Conservation (phyloP, 441 rosid genomes). For the Eugenia klotzschiana region DNA sequence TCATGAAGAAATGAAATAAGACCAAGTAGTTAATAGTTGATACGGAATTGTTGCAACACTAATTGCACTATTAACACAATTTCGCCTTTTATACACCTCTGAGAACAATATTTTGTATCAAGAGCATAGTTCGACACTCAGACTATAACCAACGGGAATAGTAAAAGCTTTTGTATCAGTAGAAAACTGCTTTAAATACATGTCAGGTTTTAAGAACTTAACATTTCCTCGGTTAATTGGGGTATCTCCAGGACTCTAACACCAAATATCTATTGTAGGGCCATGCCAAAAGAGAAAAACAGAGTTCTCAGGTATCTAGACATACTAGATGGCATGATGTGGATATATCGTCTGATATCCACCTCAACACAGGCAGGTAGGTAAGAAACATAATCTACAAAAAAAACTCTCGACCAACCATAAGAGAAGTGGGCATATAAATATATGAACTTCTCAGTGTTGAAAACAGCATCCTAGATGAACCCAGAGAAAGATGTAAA, state of each 20-base stretch:
- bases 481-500: not conserved
- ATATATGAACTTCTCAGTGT: not conserved
- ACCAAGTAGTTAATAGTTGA: not conserved
- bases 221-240: not conserved
- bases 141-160: not conserved
- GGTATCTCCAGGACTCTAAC: not conserved
- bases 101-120: not conserved
- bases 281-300: not conserved
- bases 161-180: not conserved
- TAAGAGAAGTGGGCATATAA: not conserved
- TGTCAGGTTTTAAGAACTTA: not conserved
- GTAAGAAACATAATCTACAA: not conserved
- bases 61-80: not conserved
- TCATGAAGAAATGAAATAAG: not conserved
- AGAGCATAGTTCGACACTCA: not conserved
- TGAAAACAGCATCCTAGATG: not conserved
- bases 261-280: not conserved
- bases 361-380: not conserved
- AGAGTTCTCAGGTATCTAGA: not conserved
- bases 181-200: not conserved
- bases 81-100: not conserved
- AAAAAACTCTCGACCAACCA: not conserved
- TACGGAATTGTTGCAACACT: not conserved
- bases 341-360: not conserved
- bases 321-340: not conserved